Evolutionary conservation across 345 rosid species (phyloP), one percentile per base, ranked within the genome.

Genomic region (Draba incana): DNA sequence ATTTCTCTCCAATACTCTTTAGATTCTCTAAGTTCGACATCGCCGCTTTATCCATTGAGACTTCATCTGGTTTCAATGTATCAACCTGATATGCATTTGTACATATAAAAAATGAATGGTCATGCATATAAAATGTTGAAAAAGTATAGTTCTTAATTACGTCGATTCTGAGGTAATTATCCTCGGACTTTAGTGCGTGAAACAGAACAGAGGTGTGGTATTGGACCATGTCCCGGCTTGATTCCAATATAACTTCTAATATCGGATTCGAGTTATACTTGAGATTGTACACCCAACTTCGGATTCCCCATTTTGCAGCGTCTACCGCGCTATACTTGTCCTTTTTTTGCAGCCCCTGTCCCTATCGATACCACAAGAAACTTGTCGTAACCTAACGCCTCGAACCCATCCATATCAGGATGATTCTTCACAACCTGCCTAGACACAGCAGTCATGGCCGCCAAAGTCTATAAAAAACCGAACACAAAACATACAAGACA

Each of bases 271-370:
- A 24, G 2, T 77, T 27, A 13, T 75, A 12, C 0, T 20, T 16
- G 5, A 0, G 0, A 13, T 56, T 5, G 10, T 47, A 66, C 28
- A 78, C 16, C 94, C 90, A 88, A 24, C 23, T 24, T 42, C 72
- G 56, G 3, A 79, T 14, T 3, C 94, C 90, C 90, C 90, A 84
- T 49, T 77, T 80, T 1, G 86, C 67, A 38, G 84, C 77, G 52
- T 15, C 51, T 37, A 52, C 39, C 0, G 87, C 74, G 7, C 25
- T 47, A 71, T 78, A 88, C 33, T 75, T 77, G 11, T 31, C 13
- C 11, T 56, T 75, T 63, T 23, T 75, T 5, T n/a, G 52, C 66
- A n/a, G 70, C 41, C 23, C 61, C 70, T 13, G 70, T 52, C 24
- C 70, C 70, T 24, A 66, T 0, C 15, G 70, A 85, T 27, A 88